Evolutionary conservation across 139 green algal genomes (phyloP).

Genomic region (Chlorella vulgaris): DNA sequence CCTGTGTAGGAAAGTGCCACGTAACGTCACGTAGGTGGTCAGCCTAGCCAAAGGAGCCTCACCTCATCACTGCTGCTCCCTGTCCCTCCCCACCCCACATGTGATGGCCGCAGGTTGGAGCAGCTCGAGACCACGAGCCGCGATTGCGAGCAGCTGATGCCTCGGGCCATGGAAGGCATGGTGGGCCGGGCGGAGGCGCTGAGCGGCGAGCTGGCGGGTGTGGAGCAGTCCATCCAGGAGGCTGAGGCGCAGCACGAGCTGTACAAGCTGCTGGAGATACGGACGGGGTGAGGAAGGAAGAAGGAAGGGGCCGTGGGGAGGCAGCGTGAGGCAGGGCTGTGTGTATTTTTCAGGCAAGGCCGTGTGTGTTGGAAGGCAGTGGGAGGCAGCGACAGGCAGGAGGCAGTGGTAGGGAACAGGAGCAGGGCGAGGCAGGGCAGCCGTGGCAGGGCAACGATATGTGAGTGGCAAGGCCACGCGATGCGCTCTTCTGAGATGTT

Average conservation of each 20-base stretch:
- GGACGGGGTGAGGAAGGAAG: constrained; percentile 64
- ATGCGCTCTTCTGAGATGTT: no score
- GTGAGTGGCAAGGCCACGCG: no score
- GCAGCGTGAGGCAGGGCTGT: neutral
- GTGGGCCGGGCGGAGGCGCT: constrained; percentile 41
- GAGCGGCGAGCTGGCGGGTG: constrained; percentile 64
- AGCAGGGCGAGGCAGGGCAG: no score
- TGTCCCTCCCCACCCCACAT: neutral
- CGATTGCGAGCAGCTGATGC: constrained; percentile 49
- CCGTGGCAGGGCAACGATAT: no score
- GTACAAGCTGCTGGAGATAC: constrained; percentile 81
- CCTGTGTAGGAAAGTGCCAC: no score
- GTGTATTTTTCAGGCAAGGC: neutral
- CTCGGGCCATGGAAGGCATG: constrained; percentile 58
- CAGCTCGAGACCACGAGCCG: constrained; percentile 46
- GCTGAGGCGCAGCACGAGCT: constrained; percentile 86
- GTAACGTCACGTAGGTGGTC: no score
- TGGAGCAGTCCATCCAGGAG: constrained; percentile 80
- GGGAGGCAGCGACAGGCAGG: no score
- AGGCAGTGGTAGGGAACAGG: no score
- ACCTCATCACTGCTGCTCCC: neutral
- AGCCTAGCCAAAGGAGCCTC: neutral
- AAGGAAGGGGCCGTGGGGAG: no score
- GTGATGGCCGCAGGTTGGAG: constrained; percentile 21
- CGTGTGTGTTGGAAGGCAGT: no score